Conservation (phyloP, 257 asterid genomes). For the Eustoma russellianum region DNA sequence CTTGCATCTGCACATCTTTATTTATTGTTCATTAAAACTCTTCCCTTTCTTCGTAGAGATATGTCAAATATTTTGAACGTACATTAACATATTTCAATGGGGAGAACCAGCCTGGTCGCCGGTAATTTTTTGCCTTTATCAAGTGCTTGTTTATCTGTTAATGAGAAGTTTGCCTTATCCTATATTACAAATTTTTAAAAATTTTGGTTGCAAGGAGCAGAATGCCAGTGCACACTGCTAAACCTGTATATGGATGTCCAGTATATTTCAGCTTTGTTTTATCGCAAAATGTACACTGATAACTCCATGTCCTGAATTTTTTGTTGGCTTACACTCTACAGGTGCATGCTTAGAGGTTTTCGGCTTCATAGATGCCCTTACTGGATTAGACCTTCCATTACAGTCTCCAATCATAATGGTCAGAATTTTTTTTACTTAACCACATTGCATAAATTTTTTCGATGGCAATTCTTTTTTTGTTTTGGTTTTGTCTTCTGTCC, state of each 20-base stretch:
- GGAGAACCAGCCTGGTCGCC: constrained; percentile 95
- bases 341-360: constrained; percentile 96
- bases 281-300: no score
- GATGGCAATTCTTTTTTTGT: not conserved
- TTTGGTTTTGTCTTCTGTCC: no score
- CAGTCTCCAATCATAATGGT: constrained; percentile 89
- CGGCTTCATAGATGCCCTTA: constrained; percentile 93
- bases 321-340: constrained; percentile 24
- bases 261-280: no score
- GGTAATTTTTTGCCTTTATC: constrained; percentile 31
- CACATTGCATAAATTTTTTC: not conserved
- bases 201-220: not conserved
- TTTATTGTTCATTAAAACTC: constrained; percentile 5
- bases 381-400: constrained; percentile 90
- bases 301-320: not conserved
- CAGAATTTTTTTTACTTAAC: not conserved
- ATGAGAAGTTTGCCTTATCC: no score
- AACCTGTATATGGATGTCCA: no score
- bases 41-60: constrained; percentile 49
- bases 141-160: not conserved
- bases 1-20: constrained; percentile 8
- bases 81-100: constrained; percentile 78
- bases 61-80: constrained; percentile 96
- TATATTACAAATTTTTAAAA: no score
- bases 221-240: no score